phyloP scores from a whole-genome alignment of 2,329 filamentous ascomycete genomes.

The Ophiocordyceps robertsii region DNA sequence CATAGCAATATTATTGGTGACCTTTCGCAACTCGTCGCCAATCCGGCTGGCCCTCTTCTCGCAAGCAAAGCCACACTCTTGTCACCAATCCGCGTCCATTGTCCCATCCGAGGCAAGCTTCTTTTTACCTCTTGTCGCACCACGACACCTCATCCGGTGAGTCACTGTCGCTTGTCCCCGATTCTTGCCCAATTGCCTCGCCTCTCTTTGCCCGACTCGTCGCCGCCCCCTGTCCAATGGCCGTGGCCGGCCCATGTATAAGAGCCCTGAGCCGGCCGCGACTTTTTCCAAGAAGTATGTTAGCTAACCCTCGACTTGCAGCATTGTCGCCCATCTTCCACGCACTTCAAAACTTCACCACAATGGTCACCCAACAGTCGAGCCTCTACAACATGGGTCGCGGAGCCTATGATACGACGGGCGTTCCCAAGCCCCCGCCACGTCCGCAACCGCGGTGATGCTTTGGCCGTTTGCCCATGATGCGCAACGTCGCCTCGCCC shows the following conservation, averaged over 20 bases:
- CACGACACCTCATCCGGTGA: conserved; percentile 17
- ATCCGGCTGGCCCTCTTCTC: conserved; percentile 13
- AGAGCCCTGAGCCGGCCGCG: not conserved
- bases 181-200: conserved; percentile 4
- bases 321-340: conserved; percentile 3
- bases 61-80: conserved; percentile 7
- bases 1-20: conserved; percentile 21
- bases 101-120: conserved; percentile 9
- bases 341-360: conserved; percentile 20
- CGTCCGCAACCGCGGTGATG: conserved; percentile 25
- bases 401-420: conserved; percentile 38
- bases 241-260: not conserved
- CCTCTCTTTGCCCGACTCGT: conserved; percentile 3
- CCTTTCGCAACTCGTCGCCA: conserved; percentile 15
- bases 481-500: not conserved
- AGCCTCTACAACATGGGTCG: conserved; percentile 32
- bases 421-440: conserved; percentile 32
- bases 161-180: conserved; percentile 18
- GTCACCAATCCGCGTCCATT: conserved; percentile 2
- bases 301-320: conserved; percentile 1
- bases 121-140: conserved; percentile 12
- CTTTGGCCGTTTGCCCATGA: not conserved
- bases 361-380: conserved; percentile 22
- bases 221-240: not conserved
- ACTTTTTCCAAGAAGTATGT: not conserved